phyloP scores from a whole-genome alignment of 2,329 filamentous ascomycete genomes.

The Claviceps monticola region DNA sequence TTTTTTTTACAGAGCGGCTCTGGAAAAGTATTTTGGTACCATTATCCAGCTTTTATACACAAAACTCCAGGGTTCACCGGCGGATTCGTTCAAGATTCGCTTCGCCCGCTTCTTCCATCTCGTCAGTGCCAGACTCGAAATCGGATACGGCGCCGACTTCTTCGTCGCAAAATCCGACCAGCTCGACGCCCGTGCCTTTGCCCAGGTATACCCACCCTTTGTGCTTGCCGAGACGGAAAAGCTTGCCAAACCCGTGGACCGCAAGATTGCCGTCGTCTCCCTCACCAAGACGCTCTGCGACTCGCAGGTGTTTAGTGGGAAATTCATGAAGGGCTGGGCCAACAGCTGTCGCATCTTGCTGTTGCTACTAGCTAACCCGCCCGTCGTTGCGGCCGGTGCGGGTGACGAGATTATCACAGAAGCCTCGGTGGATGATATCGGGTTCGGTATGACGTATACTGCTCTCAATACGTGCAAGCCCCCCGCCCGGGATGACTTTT shows the following conservation, averaged over 20 bases:
- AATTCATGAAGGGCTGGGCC: slow-evolving; percentile 80
- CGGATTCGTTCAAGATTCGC: slow-evolving; percentile 71
- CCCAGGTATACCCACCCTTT: slow-evolving; percentile 70
- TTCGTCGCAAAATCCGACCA: slow-evolving; percentile 76
- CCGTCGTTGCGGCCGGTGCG: slow-evolving; percentile 46
- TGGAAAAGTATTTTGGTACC: slow-evolving; percentile 65
- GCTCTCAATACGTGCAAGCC: slow-evolving; percentile 82
- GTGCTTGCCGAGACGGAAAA: slow-evolving; percentile 84
- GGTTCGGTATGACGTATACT: slow-evolving; percentile 90
- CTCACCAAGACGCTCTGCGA: slow-evolving; percentile 85
- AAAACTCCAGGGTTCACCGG: slow-evolving; percentile 50
- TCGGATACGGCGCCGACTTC: slow-evolving; percentile 82
- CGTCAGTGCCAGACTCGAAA: slow-evolving; percentile 62
- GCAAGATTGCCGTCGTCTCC: slow-evolving; percentile 86
- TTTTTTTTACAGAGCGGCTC: slow-evolving; percentile 30
- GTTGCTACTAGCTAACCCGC: slow-evolving; percentile 79
- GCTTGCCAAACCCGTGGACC: slow-evolving; percentile 73
- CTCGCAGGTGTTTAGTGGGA: slow-evolving; percentile 67
- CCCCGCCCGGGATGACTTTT: slow-evolving; percentile 63
- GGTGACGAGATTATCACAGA: slow-evolving; percentile 71
- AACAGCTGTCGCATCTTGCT: slow-evolving; percentile 83
- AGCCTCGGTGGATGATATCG: slow-evolving; percentile 85
- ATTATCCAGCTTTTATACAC: slow-evolving; percentile 75
- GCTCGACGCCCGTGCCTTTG: slow-evolving; percentile 69
- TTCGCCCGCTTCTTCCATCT: slow-evolving; percentile 95